Evolutionary conservation across 2,329 filamentous ascomycete species (phyloP).

Genomic region (Fonsecaea multimorphosa): DNA sequence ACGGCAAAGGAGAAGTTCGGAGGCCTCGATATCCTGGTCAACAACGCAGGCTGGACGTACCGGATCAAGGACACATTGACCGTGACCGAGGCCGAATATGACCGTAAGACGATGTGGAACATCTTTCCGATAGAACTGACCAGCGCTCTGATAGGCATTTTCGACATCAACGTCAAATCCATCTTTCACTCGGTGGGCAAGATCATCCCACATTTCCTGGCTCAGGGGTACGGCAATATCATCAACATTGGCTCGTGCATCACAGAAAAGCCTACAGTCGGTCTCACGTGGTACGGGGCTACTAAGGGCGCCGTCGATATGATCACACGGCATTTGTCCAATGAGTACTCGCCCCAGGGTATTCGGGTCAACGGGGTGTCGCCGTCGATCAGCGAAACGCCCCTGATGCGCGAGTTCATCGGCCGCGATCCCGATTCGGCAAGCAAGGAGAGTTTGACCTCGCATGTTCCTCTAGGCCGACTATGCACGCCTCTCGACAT

Average conservation of each 20-base stretch:
- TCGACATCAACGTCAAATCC: constrained; percentile 53
- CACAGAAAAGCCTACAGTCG: constrained; percentile 48
- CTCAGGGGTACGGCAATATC: constrained; percentile 50
- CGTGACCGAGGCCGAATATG: constrained; percentile 52
- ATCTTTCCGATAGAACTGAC: not conserved
- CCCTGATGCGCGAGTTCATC: constrained; percentile 55
- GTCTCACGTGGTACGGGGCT: constrained; percentile 61
- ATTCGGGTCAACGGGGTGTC: constrained; percentile 61
- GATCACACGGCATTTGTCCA: constrained; percentile 63
- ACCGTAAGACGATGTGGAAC: constrained; percentile 35
- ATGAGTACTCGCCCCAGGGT: constrained; percentile 54
- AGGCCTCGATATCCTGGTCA: no score
- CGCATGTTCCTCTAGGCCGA: constrained; percentile 53
- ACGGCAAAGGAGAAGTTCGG: constrained; percentile 30
- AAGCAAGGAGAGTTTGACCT: constrained; percentile 50
- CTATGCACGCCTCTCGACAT: constrained; percentile 62
- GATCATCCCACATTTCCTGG: constrained; percentile 46
- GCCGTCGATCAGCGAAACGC: constrained; percentile 70
- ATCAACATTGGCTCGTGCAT: constrained; percentile 54
- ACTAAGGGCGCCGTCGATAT: constrained; percentile 69
- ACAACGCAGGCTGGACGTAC: constrained; percentile 45
- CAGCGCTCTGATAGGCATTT: constrained; percentile 39
- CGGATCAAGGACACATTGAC: constrained; percentile 46
- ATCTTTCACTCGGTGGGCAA: constrained; percentile 47
- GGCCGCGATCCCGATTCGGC: constrained; percentile 52